phyloP scores from a whole-genome alignment of 371 early-diverging fungal species.

The Mortierella sp. region DNA sequence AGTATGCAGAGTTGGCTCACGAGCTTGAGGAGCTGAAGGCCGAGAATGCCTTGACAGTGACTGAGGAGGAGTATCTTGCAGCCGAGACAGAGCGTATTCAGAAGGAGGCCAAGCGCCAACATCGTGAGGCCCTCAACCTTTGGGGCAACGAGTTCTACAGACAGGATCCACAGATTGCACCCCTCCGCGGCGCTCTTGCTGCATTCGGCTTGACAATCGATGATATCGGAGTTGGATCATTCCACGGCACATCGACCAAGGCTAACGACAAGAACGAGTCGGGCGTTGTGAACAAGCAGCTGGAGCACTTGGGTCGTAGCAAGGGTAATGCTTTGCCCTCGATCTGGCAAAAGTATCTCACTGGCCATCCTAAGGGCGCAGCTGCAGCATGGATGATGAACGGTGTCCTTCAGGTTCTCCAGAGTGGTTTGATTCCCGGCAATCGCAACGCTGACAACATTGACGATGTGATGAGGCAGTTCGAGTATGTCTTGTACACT shows the following conservation, averaged over 20 bases:
- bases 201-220: conserved; percentile 92
- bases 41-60: conserved; percentile 63
- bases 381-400: conserved; percentile 99
- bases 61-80: conserved; percentile 79
- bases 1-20: conserved; percentile 77
- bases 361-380: conserved; percentile 97
- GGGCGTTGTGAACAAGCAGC: conserved; percentile 87
- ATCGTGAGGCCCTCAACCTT: conserved; percentile 82
- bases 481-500: conserved; percentile 87
- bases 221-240: conserved; percentile 96
- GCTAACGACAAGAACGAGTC: conserved; percentile 98
- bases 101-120: conserved; percentile 86
- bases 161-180: conserved; percentile 86
- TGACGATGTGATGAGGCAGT: conserved; percentile 82
- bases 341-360: conserved; percentile 95
- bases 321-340: conserved; percentile 86
- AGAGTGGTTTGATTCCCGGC: conserved; percentile 92
- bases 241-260: conserved; percentile 97
- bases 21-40: conserved; percentile 81
- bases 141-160: conserved; percentile 93
- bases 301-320: conserved; percentile 90
- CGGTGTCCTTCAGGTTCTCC: conserved; percentile 89
- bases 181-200: conserved; percentile 93
- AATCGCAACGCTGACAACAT: conserved; percentile 98
- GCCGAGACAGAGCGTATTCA: conserved; percentile 87